Percentiles rank a stretch among this genome's conserved stretches.
phyloP scores from a whole-genome alignment of 2,329 filamentous ascomycete species.

The Trichoderma pleuroti region DNA sequence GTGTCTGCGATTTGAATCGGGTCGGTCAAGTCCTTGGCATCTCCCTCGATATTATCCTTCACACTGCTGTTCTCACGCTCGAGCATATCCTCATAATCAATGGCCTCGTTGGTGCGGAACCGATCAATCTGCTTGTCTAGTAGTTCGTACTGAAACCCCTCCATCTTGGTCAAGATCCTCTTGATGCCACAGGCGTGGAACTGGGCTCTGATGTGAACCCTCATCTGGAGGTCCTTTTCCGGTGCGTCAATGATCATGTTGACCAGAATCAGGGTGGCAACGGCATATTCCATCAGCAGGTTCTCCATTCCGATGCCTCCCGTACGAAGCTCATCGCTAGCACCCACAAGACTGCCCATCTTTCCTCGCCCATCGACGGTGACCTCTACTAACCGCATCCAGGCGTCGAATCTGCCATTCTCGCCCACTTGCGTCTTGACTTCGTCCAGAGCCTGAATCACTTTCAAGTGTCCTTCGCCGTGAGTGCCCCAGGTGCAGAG shows the following conservation, averaged over 20 bases:
- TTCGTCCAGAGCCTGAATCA: conserved; percentile 87
- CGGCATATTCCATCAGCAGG: conserved; percentile 96
- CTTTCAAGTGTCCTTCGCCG: conserved; percentile 84
- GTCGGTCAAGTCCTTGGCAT: conserved; percentile 88
- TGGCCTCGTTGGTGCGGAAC: conserved; percentile 89
- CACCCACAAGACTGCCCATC: conserved; percentile 96
- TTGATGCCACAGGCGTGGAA: conserved; percentile 96
- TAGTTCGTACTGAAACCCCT: conserved; percentile 94
- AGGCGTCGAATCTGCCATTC: conserved; percentile 93
- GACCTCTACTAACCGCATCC: conserved; percentile 98
- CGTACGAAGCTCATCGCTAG: conserved; percentile 91
- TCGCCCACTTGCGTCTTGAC: conserved; percentile 86
- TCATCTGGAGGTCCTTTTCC: conserved; percentile 81
- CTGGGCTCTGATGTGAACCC: conserved; percentile 91
- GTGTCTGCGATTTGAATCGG: conserved; percentile 91
- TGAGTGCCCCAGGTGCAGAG: conserved; percentile 86
- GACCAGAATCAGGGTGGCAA: conserved; percentile 88
- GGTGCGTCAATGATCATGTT: conserved; percentile 96
- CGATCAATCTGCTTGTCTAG: conserved; percentile 97
- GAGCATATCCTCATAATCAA: conserved; percentile 96
- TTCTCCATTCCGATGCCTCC: conserved; percentile 99
- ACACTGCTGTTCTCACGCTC: conserved; percentile 88
- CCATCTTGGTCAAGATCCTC: conserved; percentile 93
- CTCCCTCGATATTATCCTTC: conserved; percentile 80
- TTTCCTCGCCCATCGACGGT: conserved; percentile 95